Evolutionary conservation across 2,329 filamentous ascomycete genomes (phyloP).

Genomic region (Aspergillus sp.): DNA sequence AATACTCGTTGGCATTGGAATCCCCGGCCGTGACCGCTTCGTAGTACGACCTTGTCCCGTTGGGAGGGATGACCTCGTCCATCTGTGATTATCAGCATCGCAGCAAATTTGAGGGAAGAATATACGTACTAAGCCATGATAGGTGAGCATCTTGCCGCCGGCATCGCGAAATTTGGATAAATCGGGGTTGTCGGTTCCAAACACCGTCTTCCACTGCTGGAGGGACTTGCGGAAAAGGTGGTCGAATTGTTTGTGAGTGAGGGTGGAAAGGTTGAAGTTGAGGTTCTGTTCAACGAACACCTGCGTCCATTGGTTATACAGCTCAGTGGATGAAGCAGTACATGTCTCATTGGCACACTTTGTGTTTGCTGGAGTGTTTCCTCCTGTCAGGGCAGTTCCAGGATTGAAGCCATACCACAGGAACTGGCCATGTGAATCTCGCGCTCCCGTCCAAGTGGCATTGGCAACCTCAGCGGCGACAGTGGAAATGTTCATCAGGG

Average conservation of each 20-base stretch:
- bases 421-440: background rate
- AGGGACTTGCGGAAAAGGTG: conserved; percentile 12
- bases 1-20: conserved; percentile 24
- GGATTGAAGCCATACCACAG: conserved; percentile 31
- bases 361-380: background rate
- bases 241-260: conserved; percentile 6
- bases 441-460: conserved; percentile 1
- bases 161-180: conserved; percentile 26
- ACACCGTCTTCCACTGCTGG: conserved; percentile 25
- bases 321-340: background rate
- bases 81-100: too few relatives aligned
- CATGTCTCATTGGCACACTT: background rate
- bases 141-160: conserved; percentile 40
- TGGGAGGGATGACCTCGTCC: conserved; percentile 31
- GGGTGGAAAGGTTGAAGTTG: background rate
- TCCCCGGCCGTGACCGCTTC: conserved; percentile 19
- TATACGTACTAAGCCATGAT: conserved; percentile 29
- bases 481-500: background rate
- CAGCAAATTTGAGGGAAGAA: too few relatives aligned
- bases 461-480: background rate
- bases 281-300: background rate
- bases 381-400: background rate
- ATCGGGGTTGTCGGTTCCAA: conserved; percentile 32
- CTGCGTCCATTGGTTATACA: background rate
- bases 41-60: conserved; percentile 32